These are phyloP conservation scores for Boletus vinaceobasis DNA, from an alignment of 768 basidiomycete species.

Conservation along the genomic window DNA sequence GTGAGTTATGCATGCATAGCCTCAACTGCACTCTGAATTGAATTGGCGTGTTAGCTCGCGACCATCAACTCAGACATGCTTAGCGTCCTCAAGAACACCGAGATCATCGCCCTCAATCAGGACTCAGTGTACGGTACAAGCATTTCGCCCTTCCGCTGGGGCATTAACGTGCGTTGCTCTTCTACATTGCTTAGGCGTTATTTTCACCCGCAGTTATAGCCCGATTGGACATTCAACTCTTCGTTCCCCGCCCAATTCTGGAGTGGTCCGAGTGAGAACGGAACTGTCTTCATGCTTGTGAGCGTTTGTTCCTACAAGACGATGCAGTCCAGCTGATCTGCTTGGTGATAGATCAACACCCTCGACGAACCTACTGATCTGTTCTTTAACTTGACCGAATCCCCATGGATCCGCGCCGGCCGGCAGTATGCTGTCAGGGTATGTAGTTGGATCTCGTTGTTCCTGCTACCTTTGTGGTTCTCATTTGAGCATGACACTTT, in stretches of 20 bases:
- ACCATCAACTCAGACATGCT: constrained; percentile 48
- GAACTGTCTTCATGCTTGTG: constrained; percentile 66
- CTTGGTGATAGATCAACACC: constrained; percentile 48
- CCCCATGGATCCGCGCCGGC: constrained; percentile 67
- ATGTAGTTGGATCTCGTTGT: constrained; percentile 16
- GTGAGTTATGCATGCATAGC: constrained; percentile 31
- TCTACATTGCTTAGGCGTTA: background rate
- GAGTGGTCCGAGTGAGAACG: constrained; percentile 62
- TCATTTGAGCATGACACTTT: background rate
- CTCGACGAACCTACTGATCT: constrained; percentile 51
- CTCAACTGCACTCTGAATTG: background rate
- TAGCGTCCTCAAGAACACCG: constrained; percentile 54
- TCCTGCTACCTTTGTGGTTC: background rate
- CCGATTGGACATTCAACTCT: constrained; percentile 35
- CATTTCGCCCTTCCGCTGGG: constrained; percentile 68
- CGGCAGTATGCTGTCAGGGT: constrained; percentile 60
- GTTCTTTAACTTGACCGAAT: constrained; percentile 62
- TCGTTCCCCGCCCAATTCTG: constrained; percentile 63
- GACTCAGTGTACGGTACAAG: constrained; percentile 59
- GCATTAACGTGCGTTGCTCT: constrained; percentile 47
- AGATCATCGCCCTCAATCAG: constrained; percentile 66
- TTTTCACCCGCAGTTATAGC: constrained; percentile 17
- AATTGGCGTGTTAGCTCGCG: constrained; percentile 39
- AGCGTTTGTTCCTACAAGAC: constrained; percentile 6
- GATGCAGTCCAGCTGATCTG: background rate